phyloP scores from a whole-genome alignment of 768 basidiomycete species.

The Lepiota subincarnata region DNA sequence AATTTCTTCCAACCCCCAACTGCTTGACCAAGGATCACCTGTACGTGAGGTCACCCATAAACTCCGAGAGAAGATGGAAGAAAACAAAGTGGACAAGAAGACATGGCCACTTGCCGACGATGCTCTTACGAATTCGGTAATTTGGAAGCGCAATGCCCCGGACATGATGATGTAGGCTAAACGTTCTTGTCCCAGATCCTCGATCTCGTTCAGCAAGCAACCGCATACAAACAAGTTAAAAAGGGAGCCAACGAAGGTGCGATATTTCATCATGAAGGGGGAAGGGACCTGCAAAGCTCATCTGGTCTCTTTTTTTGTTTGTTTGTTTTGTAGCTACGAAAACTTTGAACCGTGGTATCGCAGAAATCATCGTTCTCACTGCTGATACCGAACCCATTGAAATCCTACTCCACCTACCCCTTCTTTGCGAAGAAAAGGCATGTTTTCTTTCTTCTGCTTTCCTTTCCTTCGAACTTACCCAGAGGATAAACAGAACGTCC shows the following conservation, averaged over 20 bases:
- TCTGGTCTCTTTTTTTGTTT: neutral
- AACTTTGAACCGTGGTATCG: conserved; percentile 95
- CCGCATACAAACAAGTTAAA: conserved; percentile 97
- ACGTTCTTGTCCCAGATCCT: conserved; percentile 61
- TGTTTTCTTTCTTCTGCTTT: conserved; percentile 9
- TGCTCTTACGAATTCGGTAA: conserved; percentile 83
- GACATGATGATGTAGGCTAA: neutral
- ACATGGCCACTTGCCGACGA: conserved; percentile 89
- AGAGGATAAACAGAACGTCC: conserved; percentile 70
- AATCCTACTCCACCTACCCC: conserved; percentile 93
- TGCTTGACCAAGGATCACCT: conserved; percentile 82
- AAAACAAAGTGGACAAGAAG: conserved; percentile 55
- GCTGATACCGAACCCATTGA: conserved; percentile 97
- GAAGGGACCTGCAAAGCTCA: neutral
- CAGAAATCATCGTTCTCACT: conserved; percentile 96
- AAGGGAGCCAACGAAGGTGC: conserved; percentile 98
- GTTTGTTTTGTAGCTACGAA: conserved; percentile 72
- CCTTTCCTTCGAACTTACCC: conserved; percentile 6
- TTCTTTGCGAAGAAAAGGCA: conserved; percentile 98
- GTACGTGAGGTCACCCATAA: conserved; percentile 66
- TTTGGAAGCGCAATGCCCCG: conserved; percentile 21
- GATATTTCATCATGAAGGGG: conserved; percentile 13
- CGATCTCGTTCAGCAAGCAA: conserved; percentile 91
- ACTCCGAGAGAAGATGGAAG: conserved; percentile 39
- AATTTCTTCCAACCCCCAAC: conserved; percentile 2